A percentile compares a stretch with the other conserved stretches of the same genome.
Evolutionary conservation across 805 yeast species (phyloP).

Genomic region (Kuraishia molischiana): DNA sequence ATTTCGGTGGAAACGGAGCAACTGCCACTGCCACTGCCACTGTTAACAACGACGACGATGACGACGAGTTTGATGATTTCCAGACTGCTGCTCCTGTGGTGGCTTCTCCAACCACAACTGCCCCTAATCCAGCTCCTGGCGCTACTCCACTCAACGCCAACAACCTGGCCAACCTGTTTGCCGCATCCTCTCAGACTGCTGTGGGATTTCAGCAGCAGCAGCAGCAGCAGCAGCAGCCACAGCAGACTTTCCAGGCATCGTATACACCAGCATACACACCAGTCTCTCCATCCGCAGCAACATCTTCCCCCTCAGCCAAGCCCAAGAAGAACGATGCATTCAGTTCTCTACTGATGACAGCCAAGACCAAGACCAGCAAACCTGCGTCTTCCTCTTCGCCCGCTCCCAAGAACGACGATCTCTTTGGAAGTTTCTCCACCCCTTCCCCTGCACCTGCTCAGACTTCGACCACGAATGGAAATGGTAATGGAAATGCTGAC

Average conservation of each 20-base stretch:
- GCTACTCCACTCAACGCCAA: slow-evolving; percentile 9
- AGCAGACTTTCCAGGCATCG: slow-evolving; percentile 1
- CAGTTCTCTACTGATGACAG: slow-evolving; percentile 58
- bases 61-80: slow-evolving; percentile 76
- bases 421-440: slow-evolving; percentile 23
- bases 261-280: slow-evolving; percentile 6
- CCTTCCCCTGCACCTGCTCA: slow-evolving; percentile 6
- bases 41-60: slow-evolving; percentile 36
- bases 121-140: slow-evolving; percentile 5
- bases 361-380: slow-evolving; percentile 29
- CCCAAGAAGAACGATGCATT: slow-evolving; percentile 52
- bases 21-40: slow-evolving; percentile 12
- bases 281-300: slow-evolving; percentile 17
- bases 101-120: slow-evolving; percentile 20
- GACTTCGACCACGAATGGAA: slow-evolving; percentile 5
- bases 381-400: background rate
- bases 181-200: slow-evolving; percentile 13
- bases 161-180: slow-evolving; percentile 22
- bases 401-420: slow-evolving; percentile 16
- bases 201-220: slow-evolving; percentile 2
- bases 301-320: slow-evolving; percentile 27
- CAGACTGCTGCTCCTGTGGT: slow-evolving; percentile 45
- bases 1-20: slow-evolving; percentile 21
- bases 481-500: background rate
- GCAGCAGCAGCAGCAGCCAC: background rate